Base-by-base conservation (phyloP, 2,329 filamentous ascomycete species). In the Penicillium polonicum region DNA sequence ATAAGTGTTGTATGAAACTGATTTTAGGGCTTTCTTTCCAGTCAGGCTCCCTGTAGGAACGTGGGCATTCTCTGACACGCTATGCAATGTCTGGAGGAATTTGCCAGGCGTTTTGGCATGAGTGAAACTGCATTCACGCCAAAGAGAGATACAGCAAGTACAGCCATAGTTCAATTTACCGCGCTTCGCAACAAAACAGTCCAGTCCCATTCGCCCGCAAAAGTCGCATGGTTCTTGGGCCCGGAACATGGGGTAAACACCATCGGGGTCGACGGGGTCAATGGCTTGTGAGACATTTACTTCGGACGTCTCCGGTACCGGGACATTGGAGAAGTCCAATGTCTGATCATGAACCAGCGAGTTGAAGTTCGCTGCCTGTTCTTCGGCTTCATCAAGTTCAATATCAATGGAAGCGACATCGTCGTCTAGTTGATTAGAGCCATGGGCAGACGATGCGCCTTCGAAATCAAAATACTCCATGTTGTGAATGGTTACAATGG, bases 391-490 rank as follows among this genome's bases (percentile, higher is more conserved):
- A 45, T 74, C 74, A 23, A 74, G 60, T 49, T 77, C 74, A 49
- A 71, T 68, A 35, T 66, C 66, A 60, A 75, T 64, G 7, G 74
- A 79, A 52, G 71, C 73, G 52, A 73, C 65, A 60, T 78, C 76
- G 53, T 77, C 74, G 25, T 75, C 72, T 48, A 67, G 70, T 29
- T 63, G 62, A 31, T 72, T 67, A 29, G 73, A 72, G 52, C 68
- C 70, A 52, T 71, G 64, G 49, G 61, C 61, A 25, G 64, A 71
- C 21, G 77, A 76, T 35, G 78, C 78, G 56, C 76, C 73, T 59
- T 79, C 76, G 59, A 80, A 79, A 59, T 80, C 72, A 61, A 80
- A 80, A 66, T 78, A 80, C 64, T 79, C 78, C 78, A 80, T 78
- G 36, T 44, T 64, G 42, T 23, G 17, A 44, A n/a, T 12, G 12